Conservation (phyloP, 257 asterid species). For the Penstemon eatonii region DNA sequence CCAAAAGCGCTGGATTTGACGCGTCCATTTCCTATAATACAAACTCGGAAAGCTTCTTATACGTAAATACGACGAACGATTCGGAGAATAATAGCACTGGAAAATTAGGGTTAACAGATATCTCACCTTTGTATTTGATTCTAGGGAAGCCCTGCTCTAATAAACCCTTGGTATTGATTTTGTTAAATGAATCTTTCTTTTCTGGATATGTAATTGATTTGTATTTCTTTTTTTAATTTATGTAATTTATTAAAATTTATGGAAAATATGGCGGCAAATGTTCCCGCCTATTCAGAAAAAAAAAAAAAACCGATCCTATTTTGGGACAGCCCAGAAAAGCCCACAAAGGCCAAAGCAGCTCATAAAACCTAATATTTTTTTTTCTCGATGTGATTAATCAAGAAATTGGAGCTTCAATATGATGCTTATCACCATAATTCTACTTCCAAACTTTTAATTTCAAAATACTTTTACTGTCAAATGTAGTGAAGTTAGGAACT, state of each 20-base stretch:
- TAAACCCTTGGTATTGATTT: slow-evolving; percentile 3
- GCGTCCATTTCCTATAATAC: slow-evolving; percentile 57
- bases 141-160: background rate
- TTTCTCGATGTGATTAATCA: too few species aligned
- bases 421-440: too few species aligned
- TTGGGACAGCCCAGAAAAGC: too few species aligned
- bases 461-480: too few species aligned
- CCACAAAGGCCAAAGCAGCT: too few species aligned
- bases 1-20: slow-evolving; percentile 81
- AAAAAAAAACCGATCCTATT: too few species aligned
- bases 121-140: slow-evolving; percentile 17
- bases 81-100: background rate
- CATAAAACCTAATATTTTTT: too few species aligned
- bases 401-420: too few species aligned
- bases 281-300: slow-evolving; percentile 34
- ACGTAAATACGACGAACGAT: background rate
- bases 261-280: slow-evolving; percentile 27
- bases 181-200: background rate
- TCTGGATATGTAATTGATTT: too few species aligned
- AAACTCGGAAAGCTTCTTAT: background rate
- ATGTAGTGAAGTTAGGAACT: too few species aligned
- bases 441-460: too few species aligned
- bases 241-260: background rate
- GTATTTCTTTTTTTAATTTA: too few species aligned
- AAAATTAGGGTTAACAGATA: slow-evolving; percentile 5